Percentiles rank a stretch among this genome's conserved stretches.
Evolutionary conservation across 2,329 filamentous ascomycete species (phyloP).

Genomic region (Aureobasidium musti): DNA sequence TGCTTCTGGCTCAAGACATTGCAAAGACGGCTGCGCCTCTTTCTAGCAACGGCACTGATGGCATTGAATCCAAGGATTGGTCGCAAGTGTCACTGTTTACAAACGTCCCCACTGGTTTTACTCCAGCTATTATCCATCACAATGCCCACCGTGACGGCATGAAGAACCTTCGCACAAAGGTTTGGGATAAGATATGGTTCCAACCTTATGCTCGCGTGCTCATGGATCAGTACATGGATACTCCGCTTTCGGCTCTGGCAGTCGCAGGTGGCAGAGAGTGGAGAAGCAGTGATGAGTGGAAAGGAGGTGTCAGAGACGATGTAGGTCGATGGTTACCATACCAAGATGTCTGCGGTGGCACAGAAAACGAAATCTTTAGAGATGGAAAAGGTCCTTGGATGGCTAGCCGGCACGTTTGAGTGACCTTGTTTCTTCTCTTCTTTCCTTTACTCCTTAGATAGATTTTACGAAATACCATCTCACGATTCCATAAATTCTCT

Average conservation of each 20-base stretch:
- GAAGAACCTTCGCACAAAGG: conserved; percentile 6
- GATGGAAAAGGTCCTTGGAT: conserved; percentile 26
- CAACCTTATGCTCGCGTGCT: conserved; percentile 31
- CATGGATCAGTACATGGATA: conserved; percentile 30
- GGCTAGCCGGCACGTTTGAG: conserved; percentile 2
- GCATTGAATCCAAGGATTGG: conserved; percentile 28
- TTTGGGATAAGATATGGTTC: conserved; percentile 32
- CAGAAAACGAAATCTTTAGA: conserved; percentile 21
- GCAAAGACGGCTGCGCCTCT: conserved; percentile 28
- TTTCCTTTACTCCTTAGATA: neutral
- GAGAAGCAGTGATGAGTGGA: conserved; percentile 17
- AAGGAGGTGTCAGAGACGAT: conserved; percentile 33
- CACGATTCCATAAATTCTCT: neutral
- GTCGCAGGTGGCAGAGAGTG: conserved; percentile 41
- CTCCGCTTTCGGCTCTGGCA: conserved; percentile 36
- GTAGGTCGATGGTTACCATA: conserved; percentile 37
- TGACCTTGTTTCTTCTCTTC: neutral
- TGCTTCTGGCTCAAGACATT: conserved; percentile 33
- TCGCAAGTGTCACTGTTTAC: conserved; percentile 30
- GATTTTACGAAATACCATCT: neutral
- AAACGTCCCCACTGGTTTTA: conserved; percentile 30
- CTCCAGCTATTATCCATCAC: conserved; percentile 31
- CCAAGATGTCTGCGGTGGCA: conserved; percentile 18
- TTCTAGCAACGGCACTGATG: conserved; percentile 23
- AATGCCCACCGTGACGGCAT: conserved; percentile 28